These are phyloP conservation scores for Colletotrichum neosansevieriae DNA, from an alignment of 2,329 filamentous ascomycete genomes.

Conservation along the genomic window DNA sequence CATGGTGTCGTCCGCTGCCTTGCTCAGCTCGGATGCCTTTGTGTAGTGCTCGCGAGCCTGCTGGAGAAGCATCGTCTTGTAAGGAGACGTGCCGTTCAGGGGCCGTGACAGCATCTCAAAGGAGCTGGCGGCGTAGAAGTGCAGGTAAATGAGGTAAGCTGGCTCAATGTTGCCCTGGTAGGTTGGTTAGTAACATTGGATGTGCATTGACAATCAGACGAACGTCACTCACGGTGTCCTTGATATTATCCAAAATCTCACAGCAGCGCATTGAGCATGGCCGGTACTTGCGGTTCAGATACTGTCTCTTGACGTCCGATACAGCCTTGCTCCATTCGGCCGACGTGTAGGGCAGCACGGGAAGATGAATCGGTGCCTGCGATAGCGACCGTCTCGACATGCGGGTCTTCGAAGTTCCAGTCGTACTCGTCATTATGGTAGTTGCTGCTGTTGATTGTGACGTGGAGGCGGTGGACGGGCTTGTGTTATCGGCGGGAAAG, in stretches of 20 bases:
- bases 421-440: constrained; percentile 44
- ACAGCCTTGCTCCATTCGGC: constrained; percentile 65
- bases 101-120: constrained; percentile 67
- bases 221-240: constrained; percentile 54
- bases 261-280: constrained; percentile 65
- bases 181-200: constrained; percentile 38
- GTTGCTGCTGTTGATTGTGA: constrained; percentile 42
- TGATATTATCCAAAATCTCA: constrained; percentile 64
- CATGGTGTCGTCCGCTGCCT: constrained; percentile 58
- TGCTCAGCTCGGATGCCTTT: constrained; percentile 61
- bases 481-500: constrained; percentile 39
- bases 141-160: constrained; percentile 68
- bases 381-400: constrained; percentile 42
- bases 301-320: constrained; percentile 66
- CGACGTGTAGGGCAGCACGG: constrained; percentile 56
- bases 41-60: constrained; percentile 66
- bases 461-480: constrained; percentile 13
- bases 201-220: neutral
- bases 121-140: constrained; percentile 72
- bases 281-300: constrained; percentile 62
- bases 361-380: constrained; percentile 43
- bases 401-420: constrained; percentile 42
- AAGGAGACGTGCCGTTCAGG: constrained; percentile 58
- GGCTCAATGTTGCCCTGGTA: constrained; percentile 59
- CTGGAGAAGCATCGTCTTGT: constrained; percentile 61